These are phyloP conservation scores for Xylaria nigripes DNA, from an alignment of 495 filamentous ascomycete genomes.

Conservation along the genomic window DNA sequence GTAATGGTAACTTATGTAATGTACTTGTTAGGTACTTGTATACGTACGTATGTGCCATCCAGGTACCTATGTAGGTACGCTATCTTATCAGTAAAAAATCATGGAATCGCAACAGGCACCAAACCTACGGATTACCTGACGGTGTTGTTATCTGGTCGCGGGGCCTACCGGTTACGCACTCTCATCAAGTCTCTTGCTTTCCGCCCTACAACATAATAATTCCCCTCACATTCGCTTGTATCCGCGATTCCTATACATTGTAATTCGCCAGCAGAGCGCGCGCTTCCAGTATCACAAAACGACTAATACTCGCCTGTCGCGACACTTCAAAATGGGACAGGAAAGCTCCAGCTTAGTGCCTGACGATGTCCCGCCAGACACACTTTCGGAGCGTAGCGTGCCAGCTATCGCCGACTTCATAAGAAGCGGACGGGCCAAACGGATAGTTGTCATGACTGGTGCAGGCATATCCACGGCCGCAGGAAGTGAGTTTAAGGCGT, in stretches of 20 bases:
- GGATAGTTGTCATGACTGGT: slow-evolving; percentile 73
- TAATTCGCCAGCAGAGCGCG: slow-evolving; percentile 23
- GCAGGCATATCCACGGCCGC: slow-evolving; percentile 55
- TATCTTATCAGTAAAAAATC: too few species aligned
- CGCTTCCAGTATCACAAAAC: slow-evolving; percentile 24
- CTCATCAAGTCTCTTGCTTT: too few species aligned
- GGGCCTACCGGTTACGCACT: too few species aligned
- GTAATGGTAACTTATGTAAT: too few species aligned
- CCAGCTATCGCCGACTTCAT: slow-evolving; percentile 69
- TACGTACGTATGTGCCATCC: too few species aligned
- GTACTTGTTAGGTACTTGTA: too few species aligned
- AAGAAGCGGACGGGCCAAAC: slow-evolving; percentile 52
- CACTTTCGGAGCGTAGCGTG: slow-evolving; percentile 58
- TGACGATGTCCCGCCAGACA: slow-evolving; percentile 41
- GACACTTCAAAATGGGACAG: slow-evolving; percentile 37
- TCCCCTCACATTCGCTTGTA: neutral
- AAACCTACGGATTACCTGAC: too few species aligned
- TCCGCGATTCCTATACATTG: neutral
- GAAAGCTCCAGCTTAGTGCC: slow-evolving; percentile 27
- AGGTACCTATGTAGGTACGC: too few species aligned
- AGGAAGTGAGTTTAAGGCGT: slow-evolving; percentile 36
- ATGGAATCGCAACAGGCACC: too few species aligned
- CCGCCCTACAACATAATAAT: too few species aligned
- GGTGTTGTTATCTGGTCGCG: too few species aligned
- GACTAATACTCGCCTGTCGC: slow-evolving; percentile 16